Base-by-base conservation (phyloP, 331 rosid species). In the Saraca asoca region DNA sequence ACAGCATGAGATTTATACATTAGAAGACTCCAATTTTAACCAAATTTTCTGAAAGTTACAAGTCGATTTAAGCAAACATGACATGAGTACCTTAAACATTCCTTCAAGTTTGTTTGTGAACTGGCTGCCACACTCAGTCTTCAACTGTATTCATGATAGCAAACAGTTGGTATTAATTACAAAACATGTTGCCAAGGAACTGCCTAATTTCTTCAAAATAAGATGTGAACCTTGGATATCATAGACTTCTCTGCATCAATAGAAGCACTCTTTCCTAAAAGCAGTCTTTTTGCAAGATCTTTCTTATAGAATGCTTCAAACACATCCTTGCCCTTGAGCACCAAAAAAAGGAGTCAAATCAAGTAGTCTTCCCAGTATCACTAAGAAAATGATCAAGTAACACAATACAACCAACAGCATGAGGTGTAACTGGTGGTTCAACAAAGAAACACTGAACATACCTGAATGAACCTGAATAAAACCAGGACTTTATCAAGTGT, bases 111-210 rank as follows among this genome's bases (percentile, higher is more conserved):
- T 94, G 81, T 90, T 94, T 16, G 99, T 94, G 77, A 94, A 94
- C 70, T 94, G 99, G 78, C 99, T 94, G 75, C 99, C 99, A 72
- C 99, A 94, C 88, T 94, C 99, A 0, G 99, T 94, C 82, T 94
- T 94, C 77, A 94, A 79, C 91, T 94, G 96, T 62, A 77, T 50
- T 58, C 63, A 66, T 41, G 72, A 76, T 51, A 68, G 74, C 59
- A 72, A 50, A 61, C 7, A 35, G 70, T 69, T 18, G 73, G 38
- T n/a, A 59, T 46, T 31, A 76, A 5, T 44, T 24, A 24, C 31
- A 24, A 53, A 78, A 73, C 56, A 12, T 5, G 20, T 34, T 34
- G 5, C 14, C 44, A 66, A 24, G 31, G 33, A 62, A 57, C 50
- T 34, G 18, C 34, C 41, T 46, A 55, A 34, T 16, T 50, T 9